Conservation (phyloP, 2,329 filamentous ascomycete genomes). For the Stachybotrys echinatus region DNA sequence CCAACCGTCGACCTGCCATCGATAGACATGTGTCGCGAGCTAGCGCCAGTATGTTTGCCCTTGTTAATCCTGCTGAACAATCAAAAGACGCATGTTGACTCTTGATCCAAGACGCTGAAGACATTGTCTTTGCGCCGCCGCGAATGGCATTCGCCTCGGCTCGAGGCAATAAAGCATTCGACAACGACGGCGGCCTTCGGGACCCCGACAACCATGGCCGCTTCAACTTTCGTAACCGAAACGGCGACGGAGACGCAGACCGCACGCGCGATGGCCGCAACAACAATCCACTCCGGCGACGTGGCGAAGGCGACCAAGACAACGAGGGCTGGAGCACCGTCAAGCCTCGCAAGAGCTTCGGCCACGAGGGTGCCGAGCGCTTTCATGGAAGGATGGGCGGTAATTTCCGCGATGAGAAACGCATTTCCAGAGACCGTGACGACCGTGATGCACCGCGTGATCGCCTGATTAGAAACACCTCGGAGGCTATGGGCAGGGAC, state of each 20-base stretch:
- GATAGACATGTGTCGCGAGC: slow-evolving; percentile 54
- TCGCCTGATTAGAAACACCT: slow-evolving; percentile 39
- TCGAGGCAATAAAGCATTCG: slow-evolving; percentile 49
- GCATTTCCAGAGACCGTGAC: slow-evolving; percentile 47
- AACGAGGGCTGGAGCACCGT: slow-evolving; percentile 70
- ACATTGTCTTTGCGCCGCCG: slow-evolving; percentile 80
- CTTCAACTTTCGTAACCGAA: slow-evolving; percentile 49
- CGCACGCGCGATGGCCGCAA: slow-evolving; percentile 44
- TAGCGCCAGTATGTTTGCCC: slow-evolving; percentile 44
- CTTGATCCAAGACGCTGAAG: slow-evolving; percentile 56
- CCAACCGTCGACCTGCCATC: slow-evolving; percentile 44
- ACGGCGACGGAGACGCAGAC: slow-evolving; percentile 45
- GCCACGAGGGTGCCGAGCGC: slow-evolving; percentile 65
- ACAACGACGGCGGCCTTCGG: slow-evolving; percentile 48
- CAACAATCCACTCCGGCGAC: slow-evolving; percentile 44
- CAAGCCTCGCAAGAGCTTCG: slow-evolving; percentile 69
- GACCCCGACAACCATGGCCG: slow-evolving; percentile 51
- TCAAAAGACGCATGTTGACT: slow-evolving; percentile 6
- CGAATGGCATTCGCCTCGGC: slow-evolving; percentile 78
- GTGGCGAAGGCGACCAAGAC: slow-evolving; percentile 53
- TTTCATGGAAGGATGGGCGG: slow-evolving; percentile 63
- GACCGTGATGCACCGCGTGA: slow-evolving; percentile 49
- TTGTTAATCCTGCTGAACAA: not conserved
- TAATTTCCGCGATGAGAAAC: slow-evolving; percentile 35
- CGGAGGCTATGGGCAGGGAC: slow-evolving; percentile 43